Percentiles rank a stretch among this genome's conserved stretches.
These are phyloP conservation scores for Gonium pectorale DNA, from an alignment of 139 green algal species.

Conservation along the genomic window DNA sequence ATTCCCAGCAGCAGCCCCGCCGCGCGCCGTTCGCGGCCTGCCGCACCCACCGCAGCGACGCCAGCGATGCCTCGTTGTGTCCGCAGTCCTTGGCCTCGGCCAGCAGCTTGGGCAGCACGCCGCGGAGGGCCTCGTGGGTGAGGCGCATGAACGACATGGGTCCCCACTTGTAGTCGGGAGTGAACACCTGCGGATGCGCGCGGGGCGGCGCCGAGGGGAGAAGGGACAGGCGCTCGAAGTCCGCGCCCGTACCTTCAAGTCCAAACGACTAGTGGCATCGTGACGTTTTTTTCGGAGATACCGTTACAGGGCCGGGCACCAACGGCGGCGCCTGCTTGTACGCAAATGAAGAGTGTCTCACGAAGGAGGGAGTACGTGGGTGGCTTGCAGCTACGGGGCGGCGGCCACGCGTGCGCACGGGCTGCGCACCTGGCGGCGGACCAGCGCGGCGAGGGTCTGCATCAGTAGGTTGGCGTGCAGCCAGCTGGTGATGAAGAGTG, in stretches of 20 bases:
- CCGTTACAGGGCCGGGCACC: no score
- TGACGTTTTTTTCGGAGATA: no score
- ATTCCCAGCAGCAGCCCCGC: background rate
- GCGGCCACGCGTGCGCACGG: background rate
- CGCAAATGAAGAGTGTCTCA: no score
- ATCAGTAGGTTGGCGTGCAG: constrained; percentile 45
- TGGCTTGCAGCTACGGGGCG: no score
- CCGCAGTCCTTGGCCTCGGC: background rate
- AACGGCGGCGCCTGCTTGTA: no score
- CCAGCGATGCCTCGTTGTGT: background rate
- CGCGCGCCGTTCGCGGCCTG: background rate
- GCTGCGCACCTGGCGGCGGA: background rate
- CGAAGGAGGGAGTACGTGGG: no score
- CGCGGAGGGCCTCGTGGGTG: constrained; percentile 53
- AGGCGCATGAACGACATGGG: constrained; percentile 50
- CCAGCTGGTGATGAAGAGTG: constrained; percentile 42
- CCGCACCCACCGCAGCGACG: background rate
- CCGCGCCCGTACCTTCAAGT: no score
- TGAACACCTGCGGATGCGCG: constrained; percentile 34
- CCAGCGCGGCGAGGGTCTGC: constrained; percentile 12
- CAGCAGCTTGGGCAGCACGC: constrained; percentile 8
- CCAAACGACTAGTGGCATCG: no score
- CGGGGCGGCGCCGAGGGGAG: background rate
- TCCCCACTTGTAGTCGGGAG: constrained; percentile 53
- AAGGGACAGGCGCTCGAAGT: no score